Base-by-base conservation (phyloP, 805 yeast species). In the Ogataea philodendri region DNA sequence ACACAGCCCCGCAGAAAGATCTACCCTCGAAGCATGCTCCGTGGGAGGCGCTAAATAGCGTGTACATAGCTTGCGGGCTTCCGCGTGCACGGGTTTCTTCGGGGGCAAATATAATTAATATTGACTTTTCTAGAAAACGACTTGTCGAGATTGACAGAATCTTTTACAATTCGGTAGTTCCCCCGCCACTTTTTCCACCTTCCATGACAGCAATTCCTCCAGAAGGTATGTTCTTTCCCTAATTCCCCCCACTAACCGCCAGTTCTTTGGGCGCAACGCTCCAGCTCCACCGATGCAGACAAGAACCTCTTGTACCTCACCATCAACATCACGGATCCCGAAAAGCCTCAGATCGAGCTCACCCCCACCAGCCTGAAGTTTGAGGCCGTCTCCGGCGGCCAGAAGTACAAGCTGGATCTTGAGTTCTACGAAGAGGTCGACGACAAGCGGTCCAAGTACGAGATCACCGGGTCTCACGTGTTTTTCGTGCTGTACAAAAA, bases 191-290 rank as follows among this genome's bases (percentile, higher is more conserved):
- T 11, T 15, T 7, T 23, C 11, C 8, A 7, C 14, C 17, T 20
- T 36, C 14, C 14, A 52, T 44, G 51, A 37, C 55, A 22, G 30
- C 56, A 42, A 48, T 57, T 49, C 44, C 58, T 24, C 63, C 63
- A 22, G 62, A 58, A 53, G 59, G 63, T 58, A 51, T 35, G 63
- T 53, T 10, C 6, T 5, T 9, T 15, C 8, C 11, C 14, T 19
- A 11, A 9, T 18, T 13, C 9, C 5, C 4, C 9, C 3, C 2
- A n/a, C 33, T 35, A 28, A 34, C 37, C 13, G 5, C 5, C 63
- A 68, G 90, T 86, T 25, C 69, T 79, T 58, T 90, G 98, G 98
- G 97, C 98, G 9, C 98, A 90, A 70, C 85, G 98, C 65, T 87
- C 96, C 37, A 78, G 71, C 55, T 81, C 70, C n/a, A 62, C 70